Evolutionary conservation across 495 filamentous ascomycete genomes (phyloP).

Genomic region (Xylaria nigripes): DNA sequence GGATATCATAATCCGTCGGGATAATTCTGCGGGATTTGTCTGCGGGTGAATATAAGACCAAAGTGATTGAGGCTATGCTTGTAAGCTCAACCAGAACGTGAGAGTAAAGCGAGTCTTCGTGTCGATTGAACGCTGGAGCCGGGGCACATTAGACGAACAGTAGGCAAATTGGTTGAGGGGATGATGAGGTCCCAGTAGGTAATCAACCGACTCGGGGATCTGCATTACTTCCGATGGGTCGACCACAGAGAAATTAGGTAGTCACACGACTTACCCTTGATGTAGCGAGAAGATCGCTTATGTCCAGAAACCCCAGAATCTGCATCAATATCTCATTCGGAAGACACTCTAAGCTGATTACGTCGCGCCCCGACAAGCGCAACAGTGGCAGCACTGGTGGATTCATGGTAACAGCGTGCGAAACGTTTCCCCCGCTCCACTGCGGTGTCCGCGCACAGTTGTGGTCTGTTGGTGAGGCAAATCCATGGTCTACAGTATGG

Average conservation of each 20-base stretch:
- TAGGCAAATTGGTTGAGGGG: background rate
- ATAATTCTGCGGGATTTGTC: too few species aligned
- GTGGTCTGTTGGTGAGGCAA: background rate
- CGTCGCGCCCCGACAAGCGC: conserved; percentile 20
- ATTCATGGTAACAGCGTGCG: background rate
- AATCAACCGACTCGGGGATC: conserved; percentile 3
- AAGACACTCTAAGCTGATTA: conserved; percentile 28
- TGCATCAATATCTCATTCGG: conserved; percentile 51
- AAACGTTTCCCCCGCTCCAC: background rate
- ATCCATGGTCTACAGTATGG: conserved; percentile 14
- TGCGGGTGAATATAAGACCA: background rate
- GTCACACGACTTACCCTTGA: conserved; percentile 42
- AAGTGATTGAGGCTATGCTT: background rate
- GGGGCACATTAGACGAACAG: background rate
- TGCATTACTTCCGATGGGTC: conserved; percentile 1
- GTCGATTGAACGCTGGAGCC: background rate
- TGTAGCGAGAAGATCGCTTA: conserved; percentile 47
- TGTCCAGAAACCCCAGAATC: conserved; percentile 48
- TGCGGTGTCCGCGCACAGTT: conserved; percentile 1
- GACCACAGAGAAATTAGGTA: conserved; percentile 1
- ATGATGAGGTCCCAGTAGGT: background rate
- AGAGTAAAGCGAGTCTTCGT: background rate
- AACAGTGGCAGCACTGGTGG: conserved; percentile 9
- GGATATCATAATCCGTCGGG: background rate
- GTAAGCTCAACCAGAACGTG: background rate